Base-by-base conservation (phyloP, 2,329 filamentous ascomycete species). In the Zymoseptoria passerinii region DNA sequence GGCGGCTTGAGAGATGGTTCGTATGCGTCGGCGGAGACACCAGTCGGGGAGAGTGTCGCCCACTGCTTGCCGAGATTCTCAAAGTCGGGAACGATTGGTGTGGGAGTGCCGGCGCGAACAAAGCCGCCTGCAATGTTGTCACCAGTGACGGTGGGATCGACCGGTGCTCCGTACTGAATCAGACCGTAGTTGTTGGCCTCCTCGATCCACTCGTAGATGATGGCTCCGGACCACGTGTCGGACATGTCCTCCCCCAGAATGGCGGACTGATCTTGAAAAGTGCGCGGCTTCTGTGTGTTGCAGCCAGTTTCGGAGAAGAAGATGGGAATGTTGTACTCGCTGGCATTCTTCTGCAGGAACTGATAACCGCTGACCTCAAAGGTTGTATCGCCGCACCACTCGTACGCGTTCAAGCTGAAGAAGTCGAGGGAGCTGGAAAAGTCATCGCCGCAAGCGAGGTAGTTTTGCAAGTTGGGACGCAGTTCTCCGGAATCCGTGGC, bases 221-320 rank as follows among this genome's bases (percentile, higher is more conserved):
- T 91, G 55, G 88, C 81, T 56, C 90, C 90, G 54, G 88, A 91
- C 67, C 82, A 86, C 28, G 78, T 84, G 75, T 79, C 77, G 5
- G 81, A 75, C 90, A 95, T 95, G 2, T 89, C 74, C 0, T 79
- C 66, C 50, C 88, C 87, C 67, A 94, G 87, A 65, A 95, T 89
- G 53, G 89, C 85, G 48, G 81, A 79, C 73, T 94, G 89, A 70
- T 95, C 87, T 23, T 79, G 78, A 70, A 88, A 90, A 1, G 79
- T 75, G 50, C 87, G 81, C 0, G 86, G 84, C 1, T 76, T 75
- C 0, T 79, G 78, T 5, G 77, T 80, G 70, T 89, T 92, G 80
- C 90, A 95, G 59, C 90, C 90, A 2, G 89, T 94, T 75, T 95
- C 90, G 35, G 89, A 92, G 75, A 95, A 90, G 79, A 91, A 92